Evolutionary conservation across 306 rosid genomes (phyloP).

Genomic region (Trifolium subterraneum): DNA sequence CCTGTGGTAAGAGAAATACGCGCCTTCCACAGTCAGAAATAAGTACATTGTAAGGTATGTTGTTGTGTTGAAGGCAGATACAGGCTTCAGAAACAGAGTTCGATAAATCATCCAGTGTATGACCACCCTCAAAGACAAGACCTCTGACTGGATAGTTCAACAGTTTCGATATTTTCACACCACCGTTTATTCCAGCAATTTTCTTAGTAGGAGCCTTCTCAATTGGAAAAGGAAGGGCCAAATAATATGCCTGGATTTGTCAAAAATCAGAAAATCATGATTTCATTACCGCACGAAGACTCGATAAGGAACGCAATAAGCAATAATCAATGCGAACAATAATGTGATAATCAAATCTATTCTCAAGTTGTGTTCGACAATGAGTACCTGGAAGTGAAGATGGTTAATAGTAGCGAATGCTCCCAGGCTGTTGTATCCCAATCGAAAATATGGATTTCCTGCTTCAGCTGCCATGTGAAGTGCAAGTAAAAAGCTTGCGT

Average conservation of each 20-base stretch:
- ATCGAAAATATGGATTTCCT: slow-evolving; percentile 74
- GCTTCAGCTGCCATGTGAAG: slow-evolving; percentile 91
- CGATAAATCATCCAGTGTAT: slow-evolving; percentile 59
- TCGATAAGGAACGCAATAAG: slow-evolving; percentile 10
- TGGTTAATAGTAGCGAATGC: slow-evolving; percentile 99
- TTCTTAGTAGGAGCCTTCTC: slow-evolving; percentile 84
- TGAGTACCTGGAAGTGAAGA: slow-evolving; percentile 93
- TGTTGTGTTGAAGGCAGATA: slow-evolving; percentile 85
- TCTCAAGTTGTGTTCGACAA: background rate
- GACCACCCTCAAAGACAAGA: slow-evolving; percentile 80
- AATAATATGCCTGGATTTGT: slow-evolving; percentile 75
- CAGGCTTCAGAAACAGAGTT: slow-evolving; percentile 83
- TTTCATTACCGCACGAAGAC: slow-evolving; percentile 8
- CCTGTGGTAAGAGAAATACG: slow-evolving; percentile 91
- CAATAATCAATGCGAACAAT: background rate
- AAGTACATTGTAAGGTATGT: slow-evolving; percentile 86
- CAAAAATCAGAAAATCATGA: slow-evolving; percentile 29
- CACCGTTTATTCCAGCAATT: slow-evolving; percentile 49
- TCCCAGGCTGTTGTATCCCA: slow-evolving; percentile 98
- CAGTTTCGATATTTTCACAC: slow-evolving; percentile 67
- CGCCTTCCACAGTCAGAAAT: slow-evolving; percentile 81
- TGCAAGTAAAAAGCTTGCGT: slow-evolving; percentile 81
- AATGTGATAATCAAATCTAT: background rate
- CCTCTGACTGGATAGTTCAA: slow-evolving; percentile 86
- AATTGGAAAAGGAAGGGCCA: slow-evolving; percentile 87